Evolutionary conservation across 192 early-diverging fungal genomes (phyloP).

Genomic region (Powellomyces hirtus): DNA sequence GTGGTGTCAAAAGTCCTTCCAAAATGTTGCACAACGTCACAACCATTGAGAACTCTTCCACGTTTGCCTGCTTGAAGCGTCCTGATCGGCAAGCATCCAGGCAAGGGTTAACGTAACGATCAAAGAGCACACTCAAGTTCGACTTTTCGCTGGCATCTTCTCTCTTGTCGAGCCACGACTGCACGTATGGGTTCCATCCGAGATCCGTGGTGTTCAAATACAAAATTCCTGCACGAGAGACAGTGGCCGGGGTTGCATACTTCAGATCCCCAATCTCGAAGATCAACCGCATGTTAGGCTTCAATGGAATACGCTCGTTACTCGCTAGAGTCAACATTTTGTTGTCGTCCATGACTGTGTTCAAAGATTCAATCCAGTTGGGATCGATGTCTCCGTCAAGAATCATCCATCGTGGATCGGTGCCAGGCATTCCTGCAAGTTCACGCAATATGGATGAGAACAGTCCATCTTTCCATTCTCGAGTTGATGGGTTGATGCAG

Average conservation of each 20-base stretch:
- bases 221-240: slow-evolving; percentile 66
- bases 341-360: slow-evolving; percentile 72
- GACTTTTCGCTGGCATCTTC: slow-evolving; percentile 62
- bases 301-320: slow-evolving; percentile 68
- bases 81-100: slow-evolving; percentile 56
- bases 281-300: slow-evolving; percentile 62
- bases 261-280: slow-evolving; percentile 67
- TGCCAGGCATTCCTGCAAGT: slow-evolving; percentile 52
- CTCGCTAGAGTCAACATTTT: slow-evolving; percentile 64
- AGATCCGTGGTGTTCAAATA: slow-evolving; percentile 62
- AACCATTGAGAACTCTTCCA: slow-evolving; percentile 65
- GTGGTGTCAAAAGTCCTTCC: slow-evolving; percentile 58
- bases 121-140: slow-evolving; percentile 57
- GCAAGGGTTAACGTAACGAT: slow-evolving; percentile 59
- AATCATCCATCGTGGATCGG: slow-evolving; percentile 67
- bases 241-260: slow-evolving; percentile 70
- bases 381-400: slow-evolving; percentile 66
- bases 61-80: slow-evolving; percentile 60
- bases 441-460: slow-evolving; percentile 65
- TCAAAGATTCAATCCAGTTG: slow-evolving; percentile 68
- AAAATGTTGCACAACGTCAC: slow-evolving; percentile 60
- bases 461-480: slow-evolving; percentile 69
- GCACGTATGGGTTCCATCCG: slow-evolving; percentile 67
- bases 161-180: slow-evolving; percentile 65
- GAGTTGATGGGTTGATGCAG: slow-evolving; percentile 63